Percentiles rank a stretch among this genome's conserved stretches.
These are phyloP conservation scores for Colletotrichum magnum DNA, from an alignment of 2,329 filamentous ascomycete genomes.

Conservation along the genomic window DNA sequence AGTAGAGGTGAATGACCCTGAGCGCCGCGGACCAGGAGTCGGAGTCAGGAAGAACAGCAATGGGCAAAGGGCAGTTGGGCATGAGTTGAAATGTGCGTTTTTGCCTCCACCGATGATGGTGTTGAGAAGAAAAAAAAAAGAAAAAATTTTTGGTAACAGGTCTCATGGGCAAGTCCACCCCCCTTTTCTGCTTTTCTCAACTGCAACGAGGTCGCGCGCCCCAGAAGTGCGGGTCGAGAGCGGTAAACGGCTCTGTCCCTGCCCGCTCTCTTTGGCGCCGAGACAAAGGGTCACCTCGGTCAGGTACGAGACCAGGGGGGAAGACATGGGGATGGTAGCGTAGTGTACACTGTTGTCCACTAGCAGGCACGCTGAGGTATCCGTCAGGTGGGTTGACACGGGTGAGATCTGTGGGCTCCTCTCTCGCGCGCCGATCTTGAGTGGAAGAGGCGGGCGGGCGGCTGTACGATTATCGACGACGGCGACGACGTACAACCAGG, in stretches of 20 bases:
- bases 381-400: slow-evolving; percentile 10
- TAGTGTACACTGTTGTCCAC: no score
- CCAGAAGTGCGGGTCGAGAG: slow-evolving; percentile 11
- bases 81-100: background rate
- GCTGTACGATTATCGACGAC: background rate
- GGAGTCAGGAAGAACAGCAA: slow-evolving; percentile 7
- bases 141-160: background rate
- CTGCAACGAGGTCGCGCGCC: background rate
- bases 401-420: slow-evolving; percentile 20
- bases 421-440: slow-evolving; percentile 25
- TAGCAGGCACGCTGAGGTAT: background rate
- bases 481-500: background rate
- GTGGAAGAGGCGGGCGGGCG: background rate
- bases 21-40: slow-evolving; percentile 16
- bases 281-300: slow-evolving; percentile 29
- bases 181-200: background rate
- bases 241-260: slow-evolving; percentile 20
- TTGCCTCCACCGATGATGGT: no score
- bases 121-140: no score
- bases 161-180: slow-evolving; percentile 13
- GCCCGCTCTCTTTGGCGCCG: slow-evolving; percentile 10
- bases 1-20: slow-evolving; percentile 1
- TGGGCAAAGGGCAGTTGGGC: background rate
- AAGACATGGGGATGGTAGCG: background rate
- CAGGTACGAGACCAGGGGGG: slow-evolving; percentile 17